phyloP scores from a whole-genome alignment of 2,329 filamentous ascomycete species.

The Colletotrichum sp. region DNA sequence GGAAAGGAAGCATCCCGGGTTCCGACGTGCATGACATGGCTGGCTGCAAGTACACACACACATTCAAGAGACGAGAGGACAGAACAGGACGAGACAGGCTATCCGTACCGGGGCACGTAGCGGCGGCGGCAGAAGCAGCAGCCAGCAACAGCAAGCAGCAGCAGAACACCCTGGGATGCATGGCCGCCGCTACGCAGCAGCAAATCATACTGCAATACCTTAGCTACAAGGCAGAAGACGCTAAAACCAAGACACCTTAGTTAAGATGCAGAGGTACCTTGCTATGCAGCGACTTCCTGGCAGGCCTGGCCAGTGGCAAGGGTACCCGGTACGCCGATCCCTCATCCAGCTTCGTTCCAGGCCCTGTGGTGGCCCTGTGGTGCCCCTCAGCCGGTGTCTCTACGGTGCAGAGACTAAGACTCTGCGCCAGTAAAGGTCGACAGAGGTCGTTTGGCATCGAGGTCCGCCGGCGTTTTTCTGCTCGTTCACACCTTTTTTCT shows the following conservation, averaged over 20 bases:
- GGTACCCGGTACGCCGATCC: slow-evolving; percentile 14
- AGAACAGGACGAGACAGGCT: neutral
- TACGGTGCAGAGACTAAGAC: neutral
- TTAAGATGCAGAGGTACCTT: neutral
- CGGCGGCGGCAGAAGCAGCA: neutral
- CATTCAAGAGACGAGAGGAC: neutral
- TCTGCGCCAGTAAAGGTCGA: neutral
- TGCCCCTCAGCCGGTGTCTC: slow-evolving; percentile 6
- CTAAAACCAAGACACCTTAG: neutral
- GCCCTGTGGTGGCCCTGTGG: slow-evolving; percentile 1
- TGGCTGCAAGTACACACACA: neutral
- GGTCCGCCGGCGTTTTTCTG: neutral
- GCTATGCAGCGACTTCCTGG: neutral
- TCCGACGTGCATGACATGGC: neutral
- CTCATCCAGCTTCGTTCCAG: slow-evolving; percentile 13
- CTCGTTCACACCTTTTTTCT: slow-evolving; percentile 5
- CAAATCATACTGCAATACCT: neutral
- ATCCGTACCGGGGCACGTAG: neutral
- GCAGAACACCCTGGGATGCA: neutral
- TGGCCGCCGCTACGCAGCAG: neutral
- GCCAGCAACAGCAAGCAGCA: neutral
- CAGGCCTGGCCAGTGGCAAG: neutral
- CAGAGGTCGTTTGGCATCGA: neutral
- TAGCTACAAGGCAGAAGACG: neutral
- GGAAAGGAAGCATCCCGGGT: neutral